Evolutionary conservation across 1,284 basidiomycete genomes (phyloP), one percentile per base, ranked within the genome.

Genomic region (Ceratobasidium sp.): DNA sequence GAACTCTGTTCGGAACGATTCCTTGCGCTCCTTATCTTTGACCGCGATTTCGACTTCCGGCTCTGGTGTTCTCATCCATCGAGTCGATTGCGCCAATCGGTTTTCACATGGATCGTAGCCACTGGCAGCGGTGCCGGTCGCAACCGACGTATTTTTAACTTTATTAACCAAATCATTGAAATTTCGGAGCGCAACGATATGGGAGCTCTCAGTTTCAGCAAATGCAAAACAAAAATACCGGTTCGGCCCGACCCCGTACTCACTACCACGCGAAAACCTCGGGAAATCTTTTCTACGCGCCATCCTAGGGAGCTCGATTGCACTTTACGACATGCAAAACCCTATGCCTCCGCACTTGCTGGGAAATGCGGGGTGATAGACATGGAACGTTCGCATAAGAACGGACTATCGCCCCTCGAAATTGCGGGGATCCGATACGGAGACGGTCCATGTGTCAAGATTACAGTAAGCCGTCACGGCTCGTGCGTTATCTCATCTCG

Each of bases 281-380:
- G 60, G 60, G 52, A 31, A 60, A 12, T 49, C 12, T n/a, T 60
- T 60, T 60, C 57, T n/a, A 27, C 55, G 55, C 55, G 55, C 38
- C 38, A 57, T 55, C 53, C 20, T 38, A 27, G 15, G 12, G 53
- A 22, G 42, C 35, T 7, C 50, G 27, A 10, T 13, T 31, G 38
- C 27, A 58, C 5, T 38, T 58, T 58, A 58, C 56, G 38, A 58
- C 56, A 58, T 29, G 29, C 12, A 45, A 22, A 35, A 56, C 54
- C 35, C 54, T 38, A 27, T 55, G 45, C 45, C 12, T 49, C 45
- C 45, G 13, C 3, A 17, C 22, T 17, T 7, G 22, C 32, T 29
- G 31, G 53, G 25, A 32, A 22, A 22, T 55, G 56, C 38, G 56
- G 56, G 56, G 56, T 20, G 57, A 60, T 47, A 60, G 57, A 8